Conservation (phyloP, 176 grass and related monocot species). For the Zea luxurians region DNA sequence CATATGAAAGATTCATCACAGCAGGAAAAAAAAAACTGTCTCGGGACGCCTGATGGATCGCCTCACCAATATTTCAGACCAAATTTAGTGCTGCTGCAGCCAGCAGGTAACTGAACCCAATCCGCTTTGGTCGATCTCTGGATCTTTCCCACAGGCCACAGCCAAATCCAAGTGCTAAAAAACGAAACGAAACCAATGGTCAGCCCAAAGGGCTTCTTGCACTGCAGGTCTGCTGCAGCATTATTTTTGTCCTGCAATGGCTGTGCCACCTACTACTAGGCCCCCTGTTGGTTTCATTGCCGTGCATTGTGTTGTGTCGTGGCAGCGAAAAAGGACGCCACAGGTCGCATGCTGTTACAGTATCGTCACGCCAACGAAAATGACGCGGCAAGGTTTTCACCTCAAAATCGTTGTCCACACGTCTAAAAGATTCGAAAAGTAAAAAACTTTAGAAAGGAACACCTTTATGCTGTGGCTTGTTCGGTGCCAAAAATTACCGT, state of each 20-base stretch:
- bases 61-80: neutral
- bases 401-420: no score
- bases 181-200: neutral
- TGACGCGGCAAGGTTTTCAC: no score
- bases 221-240: neutral
- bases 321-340: no score
- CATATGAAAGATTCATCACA: neutral
- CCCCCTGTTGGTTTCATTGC: no score
- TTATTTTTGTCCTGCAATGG: constrained; percentile 23
- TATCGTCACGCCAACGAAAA: no score
- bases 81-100: neutral
- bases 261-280: neutral
- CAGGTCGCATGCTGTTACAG: no score
- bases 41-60: neutral
- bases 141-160: neutral
- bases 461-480: no score
- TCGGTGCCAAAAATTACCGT: no score
- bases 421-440: no score
- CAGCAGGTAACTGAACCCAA: neutral
- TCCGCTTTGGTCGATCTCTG: neutral
- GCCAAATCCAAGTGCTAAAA: neutral
- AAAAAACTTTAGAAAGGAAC: no score
- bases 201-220: neutral
- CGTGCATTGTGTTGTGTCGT: no score
- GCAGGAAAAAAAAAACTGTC: neutral